Percentiles rank a stretch among this genome's conserved stretches.
Evolutionary conservation across 2,329 filamentous ascomycete genomes (phyloP).

Genomic region (Sclerotinia sclerotiorum): DNA sequence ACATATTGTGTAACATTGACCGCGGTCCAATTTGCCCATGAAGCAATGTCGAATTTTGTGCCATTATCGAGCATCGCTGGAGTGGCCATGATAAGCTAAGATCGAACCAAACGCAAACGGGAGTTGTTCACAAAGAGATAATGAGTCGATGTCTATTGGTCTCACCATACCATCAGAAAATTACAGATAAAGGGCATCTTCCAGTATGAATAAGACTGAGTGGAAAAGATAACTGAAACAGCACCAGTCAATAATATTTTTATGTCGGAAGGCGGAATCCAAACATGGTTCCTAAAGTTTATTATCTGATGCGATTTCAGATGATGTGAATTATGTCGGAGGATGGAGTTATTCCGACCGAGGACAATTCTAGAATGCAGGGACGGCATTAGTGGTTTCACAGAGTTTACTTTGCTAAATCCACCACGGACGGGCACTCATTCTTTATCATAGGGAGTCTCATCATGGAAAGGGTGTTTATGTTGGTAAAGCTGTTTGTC

Average conservation of each 20-base stretch:
- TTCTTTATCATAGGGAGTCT: too few relatives aligned
- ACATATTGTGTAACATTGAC: constrained; percentile 57
- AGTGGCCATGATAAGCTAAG: constrained; percentile 31
- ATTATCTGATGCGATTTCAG: not conserved
- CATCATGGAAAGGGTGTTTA: too few relatives aligned
- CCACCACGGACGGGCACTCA: too few relatives aligned
- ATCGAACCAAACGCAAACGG: constrained; percentile 10
- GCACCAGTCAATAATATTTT: not conserved
- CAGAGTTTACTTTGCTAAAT: not conserved
- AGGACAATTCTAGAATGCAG: not conserved
- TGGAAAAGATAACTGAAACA: not conserved
- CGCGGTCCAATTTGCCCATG: constrained; percentile 53
- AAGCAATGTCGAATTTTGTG: constrained; percentile 48
- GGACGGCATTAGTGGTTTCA: not conserved
- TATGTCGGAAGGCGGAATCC: not conserved
- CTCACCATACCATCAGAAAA: constrained; percentile 21
- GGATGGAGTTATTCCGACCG: constrained; percentile 8
- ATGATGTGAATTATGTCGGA: constrained; percentile 1
- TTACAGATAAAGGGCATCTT: constrained; percentile 21
- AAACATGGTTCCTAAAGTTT: not conserved
- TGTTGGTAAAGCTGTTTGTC: too few relatives aligned
- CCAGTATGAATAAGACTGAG: not conserved
- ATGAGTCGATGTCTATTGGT: constrained; percentile 15
- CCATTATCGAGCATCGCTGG: constrained; percentile 30
- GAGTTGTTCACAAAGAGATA: constrained; percentile 21